Evolutionary conservation across 768 basidiomycete genomes (phyloP).

Genomic region (Boletus subcaerulescens): DNA sequence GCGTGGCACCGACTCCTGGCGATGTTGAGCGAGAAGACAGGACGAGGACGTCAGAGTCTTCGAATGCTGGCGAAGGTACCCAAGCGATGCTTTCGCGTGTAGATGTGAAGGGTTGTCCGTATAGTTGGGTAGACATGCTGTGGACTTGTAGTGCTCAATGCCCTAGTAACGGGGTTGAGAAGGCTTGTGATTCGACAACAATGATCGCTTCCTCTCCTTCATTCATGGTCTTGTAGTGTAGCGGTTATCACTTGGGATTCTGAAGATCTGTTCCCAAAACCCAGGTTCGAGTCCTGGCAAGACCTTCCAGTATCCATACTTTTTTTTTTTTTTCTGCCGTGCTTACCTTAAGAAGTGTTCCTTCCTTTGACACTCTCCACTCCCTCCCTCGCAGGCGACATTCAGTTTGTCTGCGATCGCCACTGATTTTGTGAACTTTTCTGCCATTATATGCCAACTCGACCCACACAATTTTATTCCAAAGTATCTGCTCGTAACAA

Average conservation of each 20-base stretch:
- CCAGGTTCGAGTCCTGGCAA: constrained; percentile 29
- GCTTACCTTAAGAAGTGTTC: constrained; percentile 9
- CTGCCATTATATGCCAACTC: constrained; percentile 66
- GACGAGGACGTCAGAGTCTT: constrained; percentile 28
- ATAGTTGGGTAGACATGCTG: background rate
- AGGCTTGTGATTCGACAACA: too few relatives aligned
- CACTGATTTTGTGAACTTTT: constrained; percentile 5
- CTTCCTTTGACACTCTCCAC: background rate
- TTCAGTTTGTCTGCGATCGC: constrained; percentile 22
- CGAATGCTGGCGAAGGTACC: constrained; percentile 17
- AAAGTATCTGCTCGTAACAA: constrained; percentile 33
- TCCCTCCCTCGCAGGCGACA: constrained; percentile 21
- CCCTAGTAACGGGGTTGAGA: too few relatives aligned
- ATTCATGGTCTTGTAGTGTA: constrained; percentile 24
- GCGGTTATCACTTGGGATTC: constrained; percentile 31
- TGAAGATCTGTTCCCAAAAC: constrained; percentile 23
- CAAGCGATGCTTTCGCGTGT: constrained; percentile 24
- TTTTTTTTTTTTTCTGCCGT: background rate
- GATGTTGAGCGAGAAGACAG: constrained; percentile 27
- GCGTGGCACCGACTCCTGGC: constrained; percentile 13
- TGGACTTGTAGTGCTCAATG: too few relatives aligned
- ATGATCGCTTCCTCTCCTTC: too few relatives aligned
- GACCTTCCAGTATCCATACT: constrained; percentile 4
- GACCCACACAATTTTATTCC: constrained; percentile 39
- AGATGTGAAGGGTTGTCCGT: constrained; percentile 20